phyloP scores from a whole-genome alignment of 352 stramenopile species.

The Pythium volutum region DNA sequence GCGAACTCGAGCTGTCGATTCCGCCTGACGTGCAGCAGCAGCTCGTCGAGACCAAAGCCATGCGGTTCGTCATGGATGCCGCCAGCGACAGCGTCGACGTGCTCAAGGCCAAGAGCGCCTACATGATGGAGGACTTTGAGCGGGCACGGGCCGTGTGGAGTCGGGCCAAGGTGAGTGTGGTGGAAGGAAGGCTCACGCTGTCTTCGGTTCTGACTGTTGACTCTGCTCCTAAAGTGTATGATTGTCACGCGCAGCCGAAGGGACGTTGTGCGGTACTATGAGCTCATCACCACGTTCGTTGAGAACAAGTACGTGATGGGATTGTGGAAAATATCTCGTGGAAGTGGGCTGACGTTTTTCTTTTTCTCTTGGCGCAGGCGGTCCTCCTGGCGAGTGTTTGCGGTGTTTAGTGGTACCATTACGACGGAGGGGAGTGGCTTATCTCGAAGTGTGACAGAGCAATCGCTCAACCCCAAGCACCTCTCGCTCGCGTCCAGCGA shows the following conservation, averaged over 20 bases:
- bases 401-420: conserved; percentile 58
- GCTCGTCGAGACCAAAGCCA: conserved; percentile 26
- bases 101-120: conserved; percentile 60
- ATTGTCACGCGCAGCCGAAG: conserved; percentile 72
- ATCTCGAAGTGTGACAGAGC: conserved; percentile 41
- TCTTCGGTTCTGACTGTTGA: neutral
- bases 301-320: conserved; percentile 36
- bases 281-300: conserved; percentile 56
- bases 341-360: neutral
- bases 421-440: conserved; percentile 21
- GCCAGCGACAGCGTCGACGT: conserved; percentile 59
- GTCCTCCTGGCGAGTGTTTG: conserved; percentile 59
- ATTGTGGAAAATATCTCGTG: neutral
- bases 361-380: neutral
- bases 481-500: conserved; percentile 55
- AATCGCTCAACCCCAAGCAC: conserved; percentile 57
- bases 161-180: conserved; percentile 34
- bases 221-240: conserved; percentile 49
- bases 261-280: conserved; percentile 79
- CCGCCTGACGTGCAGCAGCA: conserved; percentile 34
- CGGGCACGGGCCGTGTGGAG: conserved; percentile 22
- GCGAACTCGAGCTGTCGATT: conserved; percentile 56
- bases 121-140: conserved; percentile 77
- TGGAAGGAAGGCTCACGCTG: neutral
- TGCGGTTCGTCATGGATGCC: conserved; percentile 53